Conservation (phyloP, 441 rosid species). For the Arabidopsis lyrata region DNA sequence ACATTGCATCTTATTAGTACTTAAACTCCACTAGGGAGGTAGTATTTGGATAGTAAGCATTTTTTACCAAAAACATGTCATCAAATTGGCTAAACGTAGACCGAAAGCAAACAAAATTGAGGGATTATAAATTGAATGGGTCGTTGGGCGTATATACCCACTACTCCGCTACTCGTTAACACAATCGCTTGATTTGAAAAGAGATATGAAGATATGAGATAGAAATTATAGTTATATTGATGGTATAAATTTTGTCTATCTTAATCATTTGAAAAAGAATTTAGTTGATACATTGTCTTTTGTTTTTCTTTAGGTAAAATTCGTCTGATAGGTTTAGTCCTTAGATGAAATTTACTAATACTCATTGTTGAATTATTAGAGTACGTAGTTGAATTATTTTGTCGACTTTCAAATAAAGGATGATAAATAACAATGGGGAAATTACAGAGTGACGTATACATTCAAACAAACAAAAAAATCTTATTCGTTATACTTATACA, state of each 20-base stretch:
- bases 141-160: not conserved
- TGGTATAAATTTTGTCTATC: no score
- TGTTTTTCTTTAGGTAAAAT: no score
- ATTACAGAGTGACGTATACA: not conserved
- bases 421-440: no score
- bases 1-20: not conserved
- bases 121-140: no score
- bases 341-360: no score
- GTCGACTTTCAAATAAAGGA: not conserved
- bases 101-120: not conserved
- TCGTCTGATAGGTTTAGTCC: no score
- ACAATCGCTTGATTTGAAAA: not conserved
- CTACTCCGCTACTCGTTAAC: no score
- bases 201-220: not conserved
- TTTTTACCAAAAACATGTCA: not conserved
- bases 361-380: no score
- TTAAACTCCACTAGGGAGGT: not conserved
- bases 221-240: no score
- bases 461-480: not conserved
- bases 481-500: slow-evolving; percentile 10
- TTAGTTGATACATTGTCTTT: no score
- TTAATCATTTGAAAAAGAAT: no score
- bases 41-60: not conserved
- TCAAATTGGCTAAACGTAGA: not conserved
- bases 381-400: not conserved